phyloP scores from a whole-genome alignment of 2,329 filamentous ascomycete species.

The Neoascochyta sp. region DNA sequence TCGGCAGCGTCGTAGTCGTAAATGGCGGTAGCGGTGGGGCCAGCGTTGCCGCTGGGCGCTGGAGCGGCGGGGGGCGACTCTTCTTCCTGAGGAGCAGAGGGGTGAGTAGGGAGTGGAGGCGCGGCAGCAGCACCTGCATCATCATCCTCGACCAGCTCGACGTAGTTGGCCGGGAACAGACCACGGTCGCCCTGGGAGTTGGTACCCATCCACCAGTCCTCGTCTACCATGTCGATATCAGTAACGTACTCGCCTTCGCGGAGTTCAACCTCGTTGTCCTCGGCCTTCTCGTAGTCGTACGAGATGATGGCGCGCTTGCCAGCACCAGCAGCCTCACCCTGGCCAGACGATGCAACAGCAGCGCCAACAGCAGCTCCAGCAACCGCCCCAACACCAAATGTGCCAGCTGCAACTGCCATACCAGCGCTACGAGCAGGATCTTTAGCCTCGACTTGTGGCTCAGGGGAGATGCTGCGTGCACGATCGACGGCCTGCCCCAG shows the following conservation, averaged over 20 bases:
- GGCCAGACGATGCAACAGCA: constrained; percentile 39
- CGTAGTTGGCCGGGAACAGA: constrained; percentile 96
- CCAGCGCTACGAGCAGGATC: constrained; percentile 53
- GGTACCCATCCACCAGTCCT: constrained; percentile 98
- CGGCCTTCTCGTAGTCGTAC: constrained; percentile 96
- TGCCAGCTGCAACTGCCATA: constrained; percentile 43
- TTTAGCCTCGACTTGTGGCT: constrained; percentile 58
- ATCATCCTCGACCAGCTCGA: constrained; percentile 72
- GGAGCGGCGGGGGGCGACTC: constrained; percentile 31
- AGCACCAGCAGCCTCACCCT: constrained; percentile 37
- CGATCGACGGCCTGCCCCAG: constrained; percentile 60
- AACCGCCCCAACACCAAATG: constrained; percentile 42
- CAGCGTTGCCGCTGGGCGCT: constrained; percentile 42
- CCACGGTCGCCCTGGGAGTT: constrained; percentile 81
- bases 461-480: constrained; percentile 63
- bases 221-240: constrained; percentile 95
- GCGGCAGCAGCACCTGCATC: constrained; percentile 36
- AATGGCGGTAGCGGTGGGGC: constrained; percentile 73
- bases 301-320: constrained; percentile 75
- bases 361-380: constrained; percentile 44
- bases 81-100: constrained; percentile 39
- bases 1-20: constrained; percentile 98
- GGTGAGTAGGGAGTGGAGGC: constrained; percentile 40
- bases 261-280: constrained; percentile 94
- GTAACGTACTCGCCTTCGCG: constrained; percentile 82